phyloP scores from a whole-genome alignment of 306 rosid genomes.

The Acacia confusa region DNA sequence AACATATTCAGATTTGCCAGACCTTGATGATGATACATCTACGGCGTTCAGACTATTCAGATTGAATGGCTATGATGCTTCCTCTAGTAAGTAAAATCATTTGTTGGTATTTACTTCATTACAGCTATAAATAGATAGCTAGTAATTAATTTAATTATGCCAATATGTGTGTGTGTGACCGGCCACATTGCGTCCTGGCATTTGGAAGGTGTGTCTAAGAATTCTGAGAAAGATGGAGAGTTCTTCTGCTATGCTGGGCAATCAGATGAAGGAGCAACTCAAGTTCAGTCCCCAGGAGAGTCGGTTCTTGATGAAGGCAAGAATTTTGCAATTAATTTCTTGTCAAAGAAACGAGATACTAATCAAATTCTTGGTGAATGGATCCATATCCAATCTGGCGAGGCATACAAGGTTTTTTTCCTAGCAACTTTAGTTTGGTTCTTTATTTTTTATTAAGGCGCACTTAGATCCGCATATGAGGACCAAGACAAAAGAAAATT shows the following conservation, averaged over 20 bases:
- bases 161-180: no score
- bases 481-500: no score
- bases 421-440: no score
- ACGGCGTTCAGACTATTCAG: background rate
- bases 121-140: no score
- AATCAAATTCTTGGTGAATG: constrained; percentile 60
- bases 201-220: constrained; percentile 47
- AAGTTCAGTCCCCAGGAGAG: constrained; percentile 58
- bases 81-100: background rate
- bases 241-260: constrained; percentile 60
- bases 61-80: background rate
- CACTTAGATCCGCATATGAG: no score
- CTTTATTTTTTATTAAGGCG: no score
- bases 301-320: constrained; percentile 49
- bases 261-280: constrained; percentile 56
- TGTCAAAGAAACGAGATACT: constrained; percentile 44
- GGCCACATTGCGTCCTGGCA: background rate
- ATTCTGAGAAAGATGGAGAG: constrained; percentile 50
- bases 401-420: constrained; percentile 37
- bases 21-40: background rate
- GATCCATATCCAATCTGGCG: constrained; percentile 63
- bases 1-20: background rate
- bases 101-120: no score
- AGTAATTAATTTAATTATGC: no score
- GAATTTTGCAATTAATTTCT: constrained; percentile 41